Evolutionary conservation across 2,329 filamentous ascomycete genomes (phyloP).

Genomic region (Hypoxylon sp.): DNA sequence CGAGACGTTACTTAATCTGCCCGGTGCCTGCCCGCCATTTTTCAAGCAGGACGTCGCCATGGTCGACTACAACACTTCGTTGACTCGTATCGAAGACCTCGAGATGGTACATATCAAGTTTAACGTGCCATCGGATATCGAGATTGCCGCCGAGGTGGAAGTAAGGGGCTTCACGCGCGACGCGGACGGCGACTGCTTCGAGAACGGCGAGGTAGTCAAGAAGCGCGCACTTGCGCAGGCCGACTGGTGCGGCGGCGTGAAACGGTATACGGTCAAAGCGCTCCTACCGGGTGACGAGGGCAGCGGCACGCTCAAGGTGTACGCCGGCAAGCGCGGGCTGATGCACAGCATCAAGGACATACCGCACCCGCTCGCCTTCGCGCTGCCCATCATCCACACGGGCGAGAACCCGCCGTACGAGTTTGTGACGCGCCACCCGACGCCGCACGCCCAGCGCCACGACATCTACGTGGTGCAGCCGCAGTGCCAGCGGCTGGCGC

Average conservation of each 20-base stretch:
- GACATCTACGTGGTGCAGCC: conserved; percentile 97
- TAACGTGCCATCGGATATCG: conserved; percentile 86
- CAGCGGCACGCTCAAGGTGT: conserved; percentile 85
- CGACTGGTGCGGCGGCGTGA: conserved; percentile 86
- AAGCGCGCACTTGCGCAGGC: conserved; percentile 91
- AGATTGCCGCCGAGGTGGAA: conserved; percentile 92
- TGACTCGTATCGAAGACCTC: conserved; percentile 85
- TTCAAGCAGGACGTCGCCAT: conserved; percentile 85
- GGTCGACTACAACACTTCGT: conserved; percentile 88
- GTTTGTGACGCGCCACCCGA: conserved; percentile 91
- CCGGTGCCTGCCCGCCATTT: conserved; percentile 84
- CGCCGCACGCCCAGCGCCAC: conserved; percentile 95
- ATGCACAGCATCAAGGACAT: conserved; percentile 99
- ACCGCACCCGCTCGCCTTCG: conserved; percentile 87
- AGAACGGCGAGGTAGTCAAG: conserved; percentile 84
- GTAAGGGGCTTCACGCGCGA: conserved; percentile 82
- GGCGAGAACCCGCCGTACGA: conserved; percentile 95
- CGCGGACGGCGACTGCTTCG: conserved; percentile 88
- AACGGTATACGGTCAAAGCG: conserved; percentile 93
- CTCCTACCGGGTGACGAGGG: conserved; percentile 91
- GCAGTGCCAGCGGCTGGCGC: conserved; percentile 84
- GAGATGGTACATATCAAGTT: conserved; percentile 93
- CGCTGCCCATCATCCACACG: conserved; percentile 87
- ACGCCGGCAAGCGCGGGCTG: conserved; percentile 90
- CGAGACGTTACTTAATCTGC: conserved; percentile 85